phyloP scores from a whole-genome alignment of 257 asterid species.

The Lavandula angustifolia region DNA sequence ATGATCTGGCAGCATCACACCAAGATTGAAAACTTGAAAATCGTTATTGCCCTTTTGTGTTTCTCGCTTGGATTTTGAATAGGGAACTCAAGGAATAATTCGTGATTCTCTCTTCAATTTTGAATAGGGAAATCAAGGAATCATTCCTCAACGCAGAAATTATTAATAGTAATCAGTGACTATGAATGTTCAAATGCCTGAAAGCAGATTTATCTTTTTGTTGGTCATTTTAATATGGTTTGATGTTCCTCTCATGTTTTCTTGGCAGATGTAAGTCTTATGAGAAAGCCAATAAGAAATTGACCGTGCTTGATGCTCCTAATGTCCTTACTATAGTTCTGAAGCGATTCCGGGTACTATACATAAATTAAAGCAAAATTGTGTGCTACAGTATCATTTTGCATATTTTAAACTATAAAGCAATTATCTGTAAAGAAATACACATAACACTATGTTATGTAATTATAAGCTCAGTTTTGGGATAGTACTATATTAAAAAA shows the following conservation, averaged over 20 bases:
- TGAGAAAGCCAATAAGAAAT: slow-evolving; percentile 65
- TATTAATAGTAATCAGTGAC: background rate
- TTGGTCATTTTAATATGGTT: slow-evolving; percentile 7
- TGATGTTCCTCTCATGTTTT: background rate
- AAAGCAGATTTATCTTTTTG: background rate
- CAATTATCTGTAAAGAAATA: too few species aligned
- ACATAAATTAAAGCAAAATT: background rate
- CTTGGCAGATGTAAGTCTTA: slow-evolving; percentile 61
- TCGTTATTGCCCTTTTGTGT: slow-evolving; percentile 4
- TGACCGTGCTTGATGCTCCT: slow-evolving; percentile 60
- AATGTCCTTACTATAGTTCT: slow-evolving; percentile 60
- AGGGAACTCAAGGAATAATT: too few species aligned
- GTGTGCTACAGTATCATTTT: too few species aligned
- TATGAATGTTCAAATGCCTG: slow-evolving; percentile 9
- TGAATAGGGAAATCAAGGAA: slow-evolving; percentile 5
- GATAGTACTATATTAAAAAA: too few species aligned
- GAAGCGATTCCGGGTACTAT: slow-evolving; percentile 54
- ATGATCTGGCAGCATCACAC: slow-evolving; percentile 3
- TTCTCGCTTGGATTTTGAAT: too few species aligned
- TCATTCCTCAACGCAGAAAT: slow-evolving; percentile 2
- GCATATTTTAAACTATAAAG: too few species aligned
- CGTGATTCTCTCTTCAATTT: slow-evolving; percentile 12
- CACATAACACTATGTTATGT: too few species aligned
- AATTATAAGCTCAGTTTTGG: too few species aligned
- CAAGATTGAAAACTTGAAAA: background rate